Evolutionary conservation across 1,284 basidiomycete species (phyloP), one percentile per base, ranked within the genome.

Genomic region (Cryptococcus floricola): DNA sequence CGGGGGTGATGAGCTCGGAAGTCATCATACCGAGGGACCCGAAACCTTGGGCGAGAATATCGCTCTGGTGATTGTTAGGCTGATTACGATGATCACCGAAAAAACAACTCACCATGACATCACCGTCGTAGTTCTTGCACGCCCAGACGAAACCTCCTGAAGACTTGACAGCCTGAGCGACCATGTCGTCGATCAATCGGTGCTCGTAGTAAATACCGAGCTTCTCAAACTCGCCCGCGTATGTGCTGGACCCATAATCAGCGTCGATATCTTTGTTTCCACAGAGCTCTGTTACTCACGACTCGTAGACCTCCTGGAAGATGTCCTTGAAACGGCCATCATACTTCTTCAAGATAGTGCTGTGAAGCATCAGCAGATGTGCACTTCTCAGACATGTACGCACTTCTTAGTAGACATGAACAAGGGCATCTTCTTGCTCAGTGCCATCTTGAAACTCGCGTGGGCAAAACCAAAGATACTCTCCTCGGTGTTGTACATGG

Each of bases 281-380:
- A 23, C 23, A 23, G 47, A 27, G 42, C 48, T 19, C 28, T 43
- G 8, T 49, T 5, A 76, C 82, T 61, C 61, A 85, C 81, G 79
- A 70, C 25, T 95, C 88, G 76, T 91, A 98, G 68, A 97, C 86
- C 67, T 93, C 89, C 76, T 95, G 85, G 86, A 98, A 98, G 73
- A 96, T 91, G 71, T 98, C 96, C 82, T 98, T 98, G 85, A 98
- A 98, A 48, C 92, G 85, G 48, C 95, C 95, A 71, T 98, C 95
- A 74, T 96, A 96, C 72, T 87, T 90, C 80, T 96, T 96, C 74
- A 96, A 73, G 78, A 96, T 96, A 25, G 93, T 96, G 81, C 71
- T 75, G 53, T 2, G 42, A 31, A 14, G 25, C 45, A 39, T 44
- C 27, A 42, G 4, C 19, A 47, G 23, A 42, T 28, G 14, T 37